Evolutionary conservation across 1,139 yeast species (phyloP).

Genomic region (Kodamaea sp.): DNA sequence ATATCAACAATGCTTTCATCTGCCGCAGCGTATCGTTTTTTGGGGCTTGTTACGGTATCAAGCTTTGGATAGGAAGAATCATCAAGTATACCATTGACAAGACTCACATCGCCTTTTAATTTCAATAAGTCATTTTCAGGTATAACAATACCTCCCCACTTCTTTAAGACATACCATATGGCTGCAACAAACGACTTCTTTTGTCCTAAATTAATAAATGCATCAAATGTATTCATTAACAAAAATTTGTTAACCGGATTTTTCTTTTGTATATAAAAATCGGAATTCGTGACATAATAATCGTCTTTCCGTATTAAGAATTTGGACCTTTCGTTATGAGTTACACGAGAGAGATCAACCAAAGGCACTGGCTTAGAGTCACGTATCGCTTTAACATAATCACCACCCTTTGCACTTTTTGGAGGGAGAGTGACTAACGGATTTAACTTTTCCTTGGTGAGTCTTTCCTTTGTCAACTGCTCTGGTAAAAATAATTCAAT

Average conservation of each 20-base stretch:
- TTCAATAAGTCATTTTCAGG: constrained; percentile 6
- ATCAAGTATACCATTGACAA: constrained; percentile 5
- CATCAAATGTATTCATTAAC: constrained; percentile 30
- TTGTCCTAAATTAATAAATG: constrained; percentile 31
- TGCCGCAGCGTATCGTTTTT: constrained; percentile 1
- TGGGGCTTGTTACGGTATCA: constrained; percentile 2
- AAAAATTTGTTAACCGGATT: constrained; percentile 29
- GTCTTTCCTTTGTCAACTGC: constrained; percentile 2
- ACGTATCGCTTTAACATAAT: constrained; percentile 1
- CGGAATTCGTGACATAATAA: neutral
- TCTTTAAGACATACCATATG: constrained; percentile 29
- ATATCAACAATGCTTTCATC: constrained; percentile 21
- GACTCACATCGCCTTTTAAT: neutral
- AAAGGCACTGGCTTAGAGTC: constrained; percentile 16
- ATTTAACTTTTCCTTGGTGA: constrained; percentile 16
- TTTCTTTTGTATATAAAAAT: constrained; percentile 5
- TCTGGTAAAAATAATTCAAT: no score
- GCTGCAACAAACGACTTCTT: constrained; percentile 28
- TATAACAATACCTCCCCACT: constrained; percentile 33
- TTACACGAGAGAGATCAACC: constrained; percentile 32
- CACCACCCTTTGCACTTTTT: neutral
- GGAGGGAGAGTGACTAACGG: constrained; percentile 35
- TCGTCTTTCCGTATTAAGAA: constrained; percentile 13
- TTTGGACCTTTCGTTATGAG: constrained; percentile 18
- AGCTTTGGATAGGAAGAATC: constrained; percentile 8